A percentile compares a stretch with the other conserved stretches of the same genome.
Evolutionary conservation across 495 filamentous ascomycete genomes (phyloP).

Genomic region (Neurospora sp.): DNA sequence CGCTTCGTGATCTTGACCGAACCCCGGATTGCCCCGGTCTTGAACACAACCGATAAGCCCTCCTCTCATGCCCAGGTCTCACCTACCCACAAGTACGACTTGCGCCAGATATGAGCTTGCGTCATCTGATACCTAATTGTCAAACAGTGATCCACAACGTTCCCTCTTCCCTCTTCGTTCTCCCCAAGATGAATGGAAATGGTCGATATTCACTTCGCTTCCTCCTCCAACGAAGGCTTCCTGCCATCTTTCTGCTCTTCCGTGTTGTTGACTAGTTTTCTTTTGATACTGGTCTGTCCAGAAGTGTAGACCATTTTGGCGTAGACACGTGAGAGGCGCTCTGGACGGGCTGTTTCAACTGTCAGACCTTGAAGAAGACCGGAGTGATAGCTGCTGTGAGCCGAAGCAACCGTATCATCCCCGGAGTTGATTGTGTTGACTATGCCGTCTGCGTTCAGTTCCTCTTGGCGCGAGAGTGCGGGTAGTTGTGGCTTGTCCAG

Average conservation of each 20-base stretch:
- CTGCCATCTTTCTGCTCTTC: not conserved
- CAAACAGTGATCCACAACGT: not conserved
- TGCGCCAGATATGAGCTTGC: not conserved
- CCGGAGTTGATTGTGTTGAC: not conserved
- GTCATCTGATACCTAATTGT: not conserved
- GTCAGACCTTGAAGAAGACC: not conserved
- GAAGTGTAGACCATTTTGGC: constrained; percentile 6
- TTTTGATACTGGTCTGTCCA: not conserved
- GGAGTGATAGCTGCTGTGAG: not conserved
- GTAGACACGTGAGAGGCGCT: constrained; percentile 9
- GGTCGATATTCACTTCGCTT: not conserved
- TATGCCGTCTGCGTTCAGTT: not conserved
- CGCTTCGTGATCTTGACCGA: not conserved
- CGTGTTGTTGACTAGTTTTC: not conserved
- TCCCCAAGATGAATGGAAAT: not conserved
- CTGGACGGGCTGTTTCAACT: constrained; percentile 1
- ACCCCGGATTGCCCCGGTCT: not conserved
- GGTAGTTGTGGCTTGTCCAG: not conserved
- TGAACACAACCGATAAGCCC: not conserved
- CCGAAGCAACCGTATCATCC: not conserved
- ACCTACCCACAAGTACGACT: not conserved
- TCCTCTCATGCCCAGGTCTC: not conserved
- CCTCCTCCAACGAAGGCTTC: not conserved
- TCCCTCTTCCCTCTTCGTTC: not conserved
- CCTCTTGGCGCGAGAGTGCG: not conserved